Evolutionary conservation across 345 rosid genomes (phyloP).

Genomic region (Pistacia atlantica): DNA sequence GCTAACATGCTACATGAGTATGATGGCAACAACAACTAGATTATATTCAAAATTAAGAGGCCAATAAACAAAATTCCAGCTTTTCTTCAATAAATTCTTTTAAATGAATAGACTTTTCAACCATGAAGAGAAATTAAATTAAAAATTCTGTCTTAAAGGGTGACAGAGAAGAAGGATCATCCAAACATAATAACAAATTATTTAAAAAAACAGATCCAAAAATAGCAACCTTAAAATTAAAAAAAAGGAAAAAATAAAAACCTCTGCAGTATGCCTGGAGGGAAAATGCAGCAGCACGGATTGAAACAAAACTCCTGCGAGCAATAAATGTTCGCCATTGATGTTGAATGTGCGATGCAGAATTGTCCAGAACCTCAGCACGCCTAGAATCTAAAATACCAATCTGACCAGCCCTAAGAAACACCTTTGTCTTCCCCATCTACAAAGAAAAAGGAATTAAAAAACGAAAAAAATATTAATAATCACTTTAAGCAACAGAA

Average conservation of each 20-base stretch:
- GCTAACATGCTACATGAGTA: neutral
- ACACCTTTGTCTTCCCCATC: constrained; percentile 95
- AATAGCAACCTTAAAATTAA: constrained; percentile 16
- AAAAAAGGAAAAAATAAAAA: constrained; percentile 16
- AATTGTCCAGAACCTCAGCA: constrained; percentile 81
- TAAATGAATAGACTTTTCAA: neutral
- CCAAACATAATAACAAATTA: neutral
- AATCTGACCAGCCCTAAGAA: constrained; percentile 97
- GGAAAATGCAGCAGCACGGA: constrained; percentile 57
- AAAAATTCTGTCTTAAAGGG: neutral
- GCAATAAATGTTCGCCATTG: constrained; percentile 62
- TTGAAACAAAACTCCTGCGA: constrained; percentile 53
- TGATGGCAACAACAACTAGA: neutral
- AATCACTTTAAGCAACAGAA: constrained; percentile 11
- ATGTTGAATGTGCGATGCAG: constrained; percentile 79
- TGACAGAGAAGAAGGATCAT: neutral
- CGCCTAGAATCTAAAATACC: constrained; percentile 82
- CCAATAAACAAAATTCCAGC: neutral
- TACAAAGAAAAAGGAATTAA: constrained; percentile 35
- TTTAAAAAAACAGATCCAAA: neutral
- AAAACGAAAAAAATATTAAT: constrained; percentile 11
- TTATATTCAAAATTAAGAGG: constrained; percentile 5
- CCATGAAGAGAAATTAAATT: neutral
- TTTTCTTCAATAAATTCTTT: neutral
- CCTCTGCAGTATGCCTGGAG: constrained; percentile 94